Base-by-base conservation (phyloP, 192 early-diverging fungal genomes). In the Podila epicladia region DNA sequence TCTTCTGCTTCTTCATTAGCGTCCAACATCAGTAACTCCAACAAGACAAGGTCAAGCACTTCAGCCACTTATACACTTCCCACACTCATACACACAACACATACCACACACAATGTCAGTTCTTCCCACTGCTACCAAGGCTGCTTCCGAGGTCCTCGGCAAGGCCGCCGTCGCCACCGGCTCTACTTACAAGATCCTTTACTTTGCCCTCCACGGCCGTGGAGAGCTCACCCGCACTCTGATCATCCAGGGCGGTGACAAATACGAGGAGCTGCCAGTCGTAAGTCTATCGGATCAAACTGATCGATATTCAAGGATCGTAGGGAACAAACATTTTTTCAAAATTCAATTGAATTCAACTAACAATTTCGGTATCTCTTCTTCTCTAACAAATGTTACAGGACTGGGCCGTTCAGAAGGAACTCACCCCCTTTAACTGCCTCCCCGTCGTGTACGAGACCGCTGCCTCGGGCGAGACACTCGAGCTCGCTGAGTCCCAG, bases 361-460 rank as follows among this genome's bases (percentile, higher is more conserved):
- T 37, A 37, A 37, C 35, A 37, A 37, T 37, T 9, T 11, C 35
- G 2, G 35, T 9, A 37, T 9, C 35, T 37, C 35, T 11, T 37
- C 35, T 37, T 37, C 35, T 37, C 35, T 37, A 37, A 9, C 35
- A 37, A 45, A 45, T 45, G 17, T 4, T 17, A 41, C 49, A 79
- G 76, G 76, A 82, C 32, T 90, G 89, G 89, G 65, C 84, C 2
- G 62, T 48, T 19, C 85, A 85, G 33, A 87, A 87, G 74, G n/a
- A 55, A 1, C 59, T 77, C 7, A 82, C 78, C 19, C 89, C 86
- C 4, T 72, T 85, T 48, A 76, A 86, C n/a, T 71, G 76, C 70
- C 63, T 90, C 1, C 89, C 89, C 11, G 87, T 87, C 15, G 74
- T 90, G 9, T 72, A 83, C 15, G 87, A 88, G 64, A 78, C 63